Evolutionary conservation across 306 rosid species (phyloP), one percentile per base, ranked within the genome.

Genomic region (Medicago ruthenica): DNA sequence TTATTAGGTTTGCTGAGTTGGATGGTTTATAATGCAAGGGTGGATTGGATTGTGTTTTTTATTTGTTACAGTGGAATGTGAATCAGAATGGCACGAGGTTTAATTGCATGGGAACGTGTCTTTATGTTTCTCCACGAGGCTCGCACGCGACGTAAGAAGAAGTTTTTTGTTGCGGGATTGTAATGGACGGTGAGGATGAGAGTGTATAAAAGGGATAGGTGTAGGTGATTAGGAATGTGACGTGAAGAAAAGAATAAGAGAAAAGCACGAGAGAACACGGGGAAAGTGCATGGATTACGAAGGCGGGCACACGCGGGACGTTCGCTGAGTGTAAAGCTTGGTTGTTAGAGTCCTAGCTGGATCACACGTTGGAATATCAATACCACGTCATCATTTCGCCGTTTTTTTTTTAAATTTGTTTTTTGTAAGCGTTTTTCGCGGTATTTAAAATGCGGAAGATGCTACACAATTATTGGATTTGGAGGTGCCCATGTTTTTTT

Each of bases 251-350:
- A 37, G 24, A 67, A 9, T 0, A 27, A 1, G 62, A 17, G 64
- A 67, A 31, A 0, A 1, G 45, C 80, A 75, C 84, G 87, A 69
- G 90, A 4, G 0, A 0, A 58, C 88, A 76, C 53, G 82, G 66
- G 87, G 80, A 83, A 82, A 80, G 77, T 79, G 86, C 77, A 76
- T 76, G 91, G 70, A 41, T n/a, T 48, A 15, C 76, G 74, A 72
- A 70, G 17, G 85, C 59, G 17, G 83, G 27, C 81, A 41, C 85
- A 48, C 63, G 9, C 20, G 11, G 18, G 18, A 70, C 88, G 17
- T 50, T 16, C 7, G 87, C 77, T 72, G 13, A 3, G 53, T 12
- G 61, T 8, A 40, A 82, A 9, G 37, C 70, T 15, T 62, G 63
- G 45, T 86, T 80, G 68, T 55, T 80, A 24, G 70, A 47, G 21